Percentiles rank a stretch among this genome's conserved stretches.
phyloP scores from a whole-genome alignment of 1,139 yeast genomes.

The Zhuliangozyma parablackwelliae region DNA sequence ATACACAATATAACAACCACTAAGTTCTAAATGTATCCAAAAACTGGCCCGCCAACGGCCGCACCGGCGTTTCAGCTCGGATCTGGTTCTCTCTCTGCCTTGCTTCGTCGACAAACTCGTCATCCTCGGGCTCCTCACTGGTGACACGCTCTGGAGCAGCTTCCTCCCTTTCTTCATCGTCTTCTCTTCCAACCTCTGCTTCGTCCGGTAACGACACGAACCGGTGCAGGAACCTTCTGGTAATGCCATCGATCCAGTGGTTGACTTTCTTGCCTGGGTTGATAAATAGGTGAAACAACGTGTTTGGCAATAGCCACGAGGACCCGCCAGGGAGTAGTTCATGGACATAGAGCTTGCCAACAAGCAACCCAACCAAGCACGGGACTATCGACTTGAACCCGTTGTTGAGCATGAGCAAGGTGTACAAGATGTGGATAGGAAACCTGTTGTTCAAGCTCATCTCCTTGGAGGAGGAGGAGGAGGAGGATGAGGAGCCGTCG shows the following conservation, averaged over 20 bases:
- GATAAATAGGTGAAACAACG: conserved; percentile 20
- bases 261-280: conserved; percentile 18
- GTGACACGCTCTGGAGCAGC: conserved; percentile 2
- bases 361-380: conserved; percentile 50
- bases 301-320: conserved; percentile 45
- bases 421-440: conserved; percentile 48
- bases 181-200: conserved; percentile 1
- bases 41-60: conserved; percentile 57
- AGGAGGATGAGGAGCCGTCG: background rate
- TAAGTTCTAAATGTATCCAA: conserved; percentile 50
- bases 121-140: conserved; percentile 16
- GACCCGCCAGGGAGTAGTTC: conserved; percentile 60
- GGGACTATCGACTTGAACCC: conserved; percentile 50
- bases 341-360: conserved; percentile 53
- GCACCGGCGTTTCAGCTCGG: conserved; percentile 51
- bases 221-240: conserved; percentile 6
- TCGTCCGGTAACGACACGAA: conserved; percentile 11
- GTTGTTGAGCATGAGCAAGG: conserved; percentile 50
- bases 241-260: conserved; percentile 1
- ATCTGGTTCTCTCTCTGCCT: conserved; percentile 23
- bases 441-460: conserved; percentile 53
- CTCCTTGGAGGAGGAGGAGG: conserved; percentile 17
- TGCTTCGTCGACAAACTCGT: conserved; percentile 22
- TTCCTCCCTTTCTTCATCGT: conserved; percentile 4
- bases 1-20: conserved; percentile 8